Conservation (phyloP, 2,329 filamentous ascomycete genomes). For the Alternaria sp. region DNA sequence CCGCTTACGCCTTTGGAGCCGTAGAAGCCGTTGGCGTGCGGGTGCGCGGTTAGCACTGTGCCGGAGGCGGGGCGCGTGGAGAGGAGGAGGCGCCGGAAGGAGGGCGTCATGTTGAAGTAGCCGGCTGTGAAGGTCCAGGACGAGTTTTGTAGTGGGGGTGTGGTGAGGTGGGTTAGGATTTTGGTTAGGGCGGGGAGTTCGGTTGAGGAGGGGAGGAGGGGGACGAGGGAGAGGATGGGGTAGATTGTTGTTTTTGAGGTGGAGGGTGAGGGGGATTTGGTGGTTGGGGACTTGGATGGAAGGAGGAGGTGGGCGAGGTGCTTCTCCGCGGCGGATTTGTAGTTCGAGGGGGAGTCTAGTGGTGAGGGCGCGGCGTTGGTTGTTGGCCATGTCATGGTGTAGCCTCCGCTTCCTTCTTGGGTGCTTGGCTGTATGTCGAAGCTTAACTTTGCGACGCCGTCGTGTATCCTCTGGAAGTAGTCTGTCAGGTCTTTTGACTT, state of each 20-base stretch:
- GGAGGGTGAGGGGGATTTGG: conserved; percentile 34
- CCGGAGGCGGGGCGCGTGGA: conserved; percentile 72
- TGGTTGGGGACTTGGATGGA: conserved; percentile 49
- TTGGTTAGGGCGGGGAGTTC: conserved; percentile 83
- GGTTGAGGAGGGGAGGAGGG: conserved; percentile 84
- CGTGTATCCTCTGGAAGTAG: conserved; percentile 81
- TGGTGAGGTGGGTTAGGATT: conserved; percentile 74
- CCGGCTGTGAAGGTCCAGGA: conserved; percentile 97
- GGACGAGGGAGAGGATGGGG: conserved; percentile 85
- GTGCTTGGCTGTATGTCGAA: conserved; percentile 74
- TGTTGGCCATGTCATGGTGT: conserved; percentile 73
- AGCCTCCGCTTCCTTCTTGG: conserved; percentile 56
- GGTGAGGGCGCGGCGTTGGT: conserved; percentile 79
- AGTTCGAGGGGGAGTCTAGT: conserved; percentile 70
- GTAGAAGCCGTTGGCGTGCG: conserved; percentile 95
- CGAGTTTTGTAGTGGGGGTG: conserved; percentile 68
- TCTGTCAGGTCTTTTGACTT: conserved; percentile 78
- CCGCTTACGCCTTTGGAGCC: conserved; percentile 85
- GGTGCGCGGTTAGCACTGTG: conserved; percentile 89
- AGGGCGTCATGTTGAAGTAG: conserved; percentile 95
- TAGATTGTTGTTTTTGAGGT: conserved; percentile 67
- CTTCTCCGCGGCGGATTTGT: conserved; percentile 71
- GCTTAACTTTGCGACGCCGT: conserved; percentile 78
- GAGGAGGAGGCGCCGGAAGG: conserved; percentile 80
- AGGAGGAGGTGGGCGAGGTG: conserved; percentile 72